Conservation (phyloP, 768 basidiomycete species). For the Podaxis mareebaensis region DNA sequence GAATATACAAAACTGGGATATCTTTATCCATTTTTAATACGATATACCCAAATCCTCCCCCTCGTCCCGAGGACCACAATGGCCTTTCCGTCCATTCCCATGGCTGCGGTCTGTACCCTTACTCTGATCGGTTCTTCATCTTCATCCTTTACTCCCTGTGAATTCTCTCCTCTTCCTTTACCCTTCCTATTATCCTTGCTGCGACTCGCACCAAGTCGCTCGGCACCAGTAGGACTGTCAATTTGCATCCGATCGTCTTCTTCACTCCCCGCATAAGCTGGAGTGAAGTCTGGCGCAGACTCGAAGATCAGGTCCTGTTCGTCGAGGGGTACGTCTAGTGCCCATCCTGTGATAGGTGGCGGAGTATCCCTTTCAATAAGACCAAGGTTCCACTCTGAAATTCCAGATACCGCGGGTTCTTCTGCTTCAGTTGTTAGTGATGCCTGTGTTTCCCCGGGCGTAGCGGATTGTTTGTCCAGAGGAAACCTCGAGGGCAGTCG, state of each 20-base stretch:
- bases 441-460: neutral
- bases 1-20: neutral
- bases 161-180: conserved; percentile 21
- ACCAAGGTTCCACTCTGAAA: conserved; percentile 1
- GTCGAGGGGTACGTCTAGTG: conserved; percentile 10
- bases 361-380: conserved; percentile 12
- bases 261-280: neutral
- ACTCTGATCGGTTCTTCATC: conserved; percentile 20
- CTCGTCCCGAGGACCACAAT: conserved; percentile 41
- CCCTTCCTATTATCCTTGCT: neutral
- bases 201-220: neutral
- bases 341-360: conserved; percentile 7
- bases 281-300: neutral
- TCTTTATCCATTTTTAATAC: conserved; percentile 12
- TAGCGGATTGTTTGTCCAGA: neutral
- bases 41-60: conserved; percentile 45
- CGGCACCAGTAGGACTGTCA: neutral
- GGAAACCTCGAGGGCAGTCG: conserved; percentile 11
- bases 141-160: neutral
- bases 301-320: conserved; percentile 5
- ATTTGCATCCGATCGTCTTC: neutral
- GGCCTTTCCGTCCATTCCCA: conserved; percentile 43
- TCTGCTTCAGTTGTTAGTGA: neutral
- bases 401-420: neutral
- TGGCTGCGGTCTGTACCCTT: conserved; percentile 39